Percentiles rank a stretch among this genome's conserved stretches.
Conservation (phyloP, 1,139 yeast species). For the Lodderomyces metapsilosis region DNA sequence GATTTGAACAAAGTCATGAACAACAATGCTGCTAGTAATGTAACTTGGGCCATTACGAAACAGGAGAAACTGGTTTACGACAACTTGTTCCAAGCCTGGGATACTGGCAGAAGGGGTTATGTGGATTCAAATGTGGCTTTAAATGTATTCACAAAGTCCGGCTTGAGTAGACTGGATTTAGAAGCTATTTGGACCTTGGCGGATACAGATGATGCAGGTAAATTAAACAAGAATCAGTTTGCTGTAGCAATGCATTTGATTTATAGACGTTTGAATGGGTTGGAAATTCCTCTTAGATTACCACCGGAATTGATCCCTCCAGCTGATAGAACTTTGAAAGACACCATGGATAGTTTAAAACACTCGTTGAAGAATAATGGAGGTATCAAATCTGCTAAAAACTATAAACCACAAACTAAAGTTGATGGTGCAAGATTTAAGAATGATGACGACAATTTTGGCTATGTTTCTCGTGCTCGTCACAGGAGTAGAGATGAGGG, state of each 20-base stretch:
- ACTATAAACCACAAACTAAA: constrained; percentile 21
- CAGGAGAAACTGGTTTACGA: constrained; percentile 88
- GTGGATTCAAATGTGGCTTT: constrained; percentile 84
- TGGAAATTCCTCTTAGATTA: constrained; percentile 66
- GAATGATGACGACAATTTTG: constrained; percentile 62
- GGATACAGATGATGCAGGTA: constrained; percentile 69
- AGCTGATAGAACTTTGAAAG: constrained; percentile 61
- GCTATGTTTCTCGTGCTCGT: constrained; percentile 66
- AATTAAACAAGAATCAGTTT: constrained; percentile 73
- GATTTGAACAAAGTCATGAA: constrained; percentile 54
- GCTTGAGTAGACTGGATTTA: constrained; percentile 78
- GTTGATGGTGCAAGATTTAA: constrained; percentile 64
- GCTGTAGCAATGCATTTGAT: constrained; percentile 84
- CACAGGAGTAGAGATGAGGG: constrained; percentile 42
- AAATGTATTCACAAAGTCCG: constrained; percentile 84
- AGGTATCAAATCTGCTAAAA: constrained; percentile 26
- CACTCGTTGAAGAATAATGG: constrained; percentile 42
- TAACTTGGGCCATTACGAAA: constrained; percentile 74
- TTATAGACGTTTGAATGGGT: constrained; percentile 70
- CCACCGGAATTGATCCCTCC: constrained; percentile 80
- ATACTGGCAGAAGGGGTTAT: constrained; percentile 61
- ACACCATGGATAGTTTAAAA: constrained; percentile 42
- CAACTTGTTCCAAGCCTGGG: constrained; percentile 88
- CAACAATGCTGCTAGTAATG: constrained; percentile 47
- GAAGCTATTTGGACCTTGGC: constrained; percentile 88